Evolutionary conservation across 768 basidiomycete species (phyloP), one percentile per base, ranked within the genome.

Genomic region (Trametes meyenii): DNA sequence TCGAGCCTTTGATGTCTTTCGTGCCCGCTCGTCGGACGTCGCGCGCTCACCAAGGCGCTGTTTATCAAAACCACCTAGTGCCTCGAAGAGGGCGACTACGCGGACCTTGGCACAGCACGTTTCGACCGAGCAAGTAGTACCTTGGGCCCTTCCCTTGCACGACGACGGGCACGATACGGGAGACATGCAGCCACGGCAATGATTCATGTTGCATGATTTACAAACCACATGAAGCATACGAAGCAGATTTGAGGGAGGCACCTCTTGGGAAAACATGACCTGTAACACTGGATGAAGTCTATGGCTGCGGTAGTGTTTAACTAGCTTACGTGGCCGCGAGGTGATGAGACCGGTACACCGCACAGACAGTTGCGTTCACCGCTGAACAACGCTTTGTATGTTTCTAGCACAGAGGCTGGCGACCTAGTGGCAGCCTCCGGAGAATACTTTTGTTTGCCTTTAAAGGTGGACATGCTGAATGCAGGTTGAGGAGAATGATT

Each of bases 71-170:
- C 75, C 80, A 24, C 79, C 79, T 1, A 84, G 71, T 21, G 74
- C 74, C 64, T 84, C 81, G 58, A 81, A 84, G 19, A 84, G 66
- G 5, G 82, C 83, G n/a, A 84, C 75, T 11, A 79, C 80, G 33
- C 83, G 79, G 0, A 73, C 74, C 48, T 78, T 76, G 12, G 81
- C 72, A 65, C 82, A 84, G 68, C 83, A 84, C 3, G 68, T 67
- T 33, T 72, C 49, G 40, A 79, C 73, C 2, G 66, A 51, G 65
- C 83, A 84, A 3, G 60, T 60, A 40, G 71, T 73, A 7, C 66
- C 49, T 38, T 64, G 65, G 12, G 75, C 75, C 64, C 64, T 67
- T 12, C 82, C 81, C 71, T 77, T 79, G 70, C 83, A 85, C 1
- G 72, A 67, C 13, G 62, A 40, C 6, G 73, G 63, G 66, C 83